Conservation (phyloP, 495 filamentous ascomycete genomes). For the Talaromyces ruber region DNA sequence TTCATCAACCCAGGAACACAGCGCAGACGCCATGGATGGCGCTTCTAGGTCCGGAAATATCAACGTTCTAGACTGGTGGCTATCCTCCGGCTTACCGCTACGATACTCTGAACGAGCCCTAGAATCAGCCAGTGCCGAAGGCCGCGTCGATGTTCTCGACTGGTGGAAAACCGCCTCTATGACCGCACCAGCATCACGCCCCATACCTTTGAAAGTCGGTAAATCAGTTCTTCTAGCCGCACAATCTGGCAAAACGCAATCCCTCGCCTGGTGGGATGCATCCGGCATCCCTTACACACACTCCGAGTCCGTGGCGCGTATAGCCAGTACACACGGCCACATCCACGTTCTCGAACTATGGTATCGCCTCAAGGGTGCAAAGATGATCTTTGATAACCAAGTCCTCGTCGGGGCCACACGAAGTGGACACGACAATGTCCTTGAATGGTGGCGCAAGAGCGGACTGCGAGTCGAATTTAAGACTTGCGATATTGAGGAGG, state of each 20-base stretch:
- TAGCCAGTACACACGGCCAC: conserved; percentile 79
- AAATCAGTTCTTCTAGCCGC: conserved; percentile 73
- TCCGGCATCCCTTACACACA: conserved; percentile 66
- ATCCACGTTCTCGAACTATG: conserved; percentile 77
- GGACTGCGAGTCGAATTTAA: conserved; percentile 80
- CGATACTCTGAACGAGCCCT: conserved; percentile 80
- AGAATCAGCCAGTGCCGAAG: conserved; percentile 75
- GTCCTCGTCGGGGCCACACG: conserved; percentile 83
- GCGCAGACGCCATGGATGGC: conserved; percentile 73
- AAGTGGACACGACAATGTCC: conserved; percentile 70
- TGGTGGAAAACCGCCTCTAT: conserved; percentile 73
- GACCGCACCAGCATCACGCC: conserved; percentile 15
- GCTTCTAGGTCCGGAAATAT: conserved; percentile 77
- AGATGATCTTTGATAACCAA: conserved; percentile 82
- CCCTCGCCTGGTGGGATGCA: conserved; percentile 75
- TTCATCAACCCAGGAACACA: conserved; percentile 72
- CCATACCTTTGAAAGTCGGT: conserved; percentile 62
- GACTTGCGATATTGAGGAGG: conserved; percentile 92
- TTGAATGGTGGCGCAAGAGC: conserved; percentile 86
- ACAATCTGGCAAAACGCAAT: conserved; percentile 61
- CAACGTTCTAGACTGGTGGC: conserved; percentile 88
- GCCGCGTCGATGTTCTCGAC: conserved; percentile 73
- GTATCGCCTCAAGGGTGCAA: conserved; percentile 68
- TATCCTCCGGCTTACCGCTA: conserved; percentile 65
- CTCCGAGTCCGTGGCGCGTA: conserved; percentile 68